A percentile compares a stretch with the other conserved stretches of the same genome.
These are phyloP conservation scores for Ogataea salicorniae DNA, from an alignment of 805 yeast species.

Conservation along the genomic window DNA sequence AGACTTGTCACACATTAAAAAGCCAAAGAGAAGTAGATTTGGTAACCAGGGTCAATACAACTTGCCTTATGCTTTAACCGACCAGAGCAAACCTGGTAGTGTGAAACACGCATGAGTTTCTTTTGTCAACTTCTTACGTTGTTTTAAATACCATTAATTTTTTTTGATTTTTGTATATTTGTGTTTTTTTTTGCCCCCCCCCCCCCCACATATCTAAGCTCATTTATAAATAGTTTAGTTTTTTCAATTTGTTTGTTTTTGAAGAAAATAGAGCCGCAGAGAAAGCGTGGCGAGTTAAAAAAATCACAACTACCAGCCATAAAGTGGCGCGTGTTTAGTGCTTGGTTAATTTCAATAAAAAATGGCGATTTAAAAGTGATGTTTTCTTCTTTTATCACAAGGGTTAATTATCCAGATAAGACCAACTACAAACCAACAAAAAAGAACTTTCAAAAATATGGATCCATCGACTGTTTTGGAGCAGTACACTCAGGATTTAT, in stretches of 20 bases:
- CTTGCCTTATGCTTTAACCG: slow-evolving; percentile 24
- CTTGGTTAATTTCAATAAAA: too few species aligned
- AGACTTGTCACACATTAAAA: slow-evolving; percentile 43
- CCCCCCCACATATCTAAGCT: too few species aligned
- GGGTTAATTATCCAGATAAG: too few species aligned
- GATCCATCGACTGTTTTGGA: slow-evolving; percentile 86
- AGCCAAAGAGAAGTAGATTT: slow-evolving; percentile 30
- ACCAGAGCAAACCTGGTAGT: slow-evolving; percentile 22
- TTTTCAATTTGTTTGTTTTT: too few species aligned
- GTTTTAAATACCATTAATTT: not conserved
- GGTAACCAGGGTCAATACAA: slow-evolving; percentile 29
- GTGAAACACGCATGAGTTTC: slow-evolving; percentile 14
- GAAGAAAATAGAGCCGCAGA: too few species aligned
- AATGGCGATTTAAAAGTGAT: too few species aligned
- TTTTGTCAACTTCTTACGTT: not conserved
- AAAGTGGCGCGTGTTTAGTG: too few species aligned
- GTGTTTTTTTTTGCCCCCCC: too few species aligned
- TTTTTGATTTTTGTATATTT: not conserved
- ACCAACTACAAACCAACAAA: not conserved
- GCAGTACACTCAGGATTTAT: slow-evolving; percentile 55
- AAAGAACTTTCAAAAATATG: slow-evolving; percentile 37
- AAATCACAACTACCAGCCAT: too few species aligned
- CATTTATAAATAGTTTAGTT: too few species aligned
- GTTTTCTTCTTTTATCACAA: too few species aligned
- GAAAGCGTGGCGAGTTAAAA: too few species aligned